Base-by-base conservation (phyloP, 2,329 filamentous ascomycete genomes). In the Colletotrichum lentis region DNA sequence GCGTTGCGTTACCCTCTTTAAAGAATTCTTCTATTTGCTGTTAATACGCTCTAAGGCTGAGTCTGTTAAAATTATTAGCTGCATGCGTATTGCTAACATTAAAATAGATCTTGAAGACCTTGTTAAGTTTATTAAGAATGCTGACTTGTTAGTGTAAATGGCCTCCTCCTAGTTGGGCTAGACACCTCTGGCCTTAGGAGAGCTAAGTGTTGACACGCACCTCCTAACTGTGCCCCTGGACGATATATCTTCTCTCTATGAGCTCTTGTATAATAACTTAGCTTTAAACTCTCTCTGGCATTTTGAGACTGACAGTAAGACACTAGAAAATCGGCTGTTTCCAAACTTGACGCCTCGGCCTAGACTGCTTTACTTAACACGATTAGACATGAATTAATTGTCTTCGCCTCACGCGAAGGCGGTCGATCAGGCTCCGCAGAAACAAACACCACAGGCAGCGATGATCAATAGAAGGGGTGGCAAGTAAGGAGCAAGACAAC, bases 61-160 rank as follows among this genome's bases (percentile, higher is more conserved):
- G 24, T 24, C 24, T 24, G 4, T 24, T 24, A 24, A 24, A 24
- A 24, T 24, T 4, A 24, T 24, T 24, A 24, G 24, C 24, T 24
- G 24, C 24, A 24, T 24, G 4, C 24, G 4, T 24, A 24, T 4
- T 24, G 24, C 24, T 24, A 24, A 24, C 24, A 24, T 24, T 24
- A 24, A 24, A 24, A 24, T 24, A 24, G 69, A 64, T 3, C 57
- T 70, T 0, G 66, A 58, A 10, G 59, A 69, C 10, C 54, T 70
- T 0, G 27, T 70, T 53, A 65, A 62, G 24, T 66, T 70, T 18
- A 69, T 70, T 12, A 69, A 66, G 1, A 58, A 65, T 20, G 69
- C 65, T 10, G 69, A 70, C 39, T 7, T 70, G 4, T n/a, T 69
- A 49, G 57, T 67, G 18, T 46, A 63, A 10, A 47, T 67, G 12